Evolutionary conservation across 208 protist species (phyloP).

Genomic region (Sergeia podlipaevii): DNA sequence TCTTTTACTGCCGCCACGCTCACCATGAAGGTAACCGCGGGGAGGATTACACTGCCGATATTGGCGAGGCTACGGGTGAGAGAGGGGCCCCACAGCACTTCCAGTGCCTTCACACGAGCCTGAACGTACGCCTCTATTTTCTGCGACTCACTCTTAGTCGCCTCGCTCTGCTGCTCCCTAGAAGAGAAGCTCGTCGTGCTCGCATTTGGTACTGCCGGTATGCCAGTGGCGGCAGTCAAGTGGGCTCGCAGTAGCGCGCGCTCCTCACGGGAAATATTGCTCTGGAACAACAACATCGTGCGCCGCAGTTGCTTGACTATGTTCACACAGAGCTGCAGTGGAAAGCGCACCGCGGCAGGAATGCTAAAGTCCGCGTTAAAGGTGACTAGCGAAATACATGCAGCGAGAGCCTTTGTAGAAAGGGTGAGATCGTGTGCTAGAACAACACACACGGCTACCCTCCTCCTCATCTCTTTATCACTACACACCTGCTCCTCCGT

Average conservation of each 20-base stretch:
- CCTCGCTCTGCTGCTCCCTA: conserved; percentile 4
- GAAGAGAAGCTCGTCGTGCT: neutral
- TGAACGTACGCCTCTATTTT: conserved; percentile 16
- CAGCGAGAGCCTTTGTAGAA: conserved; percentile 43
- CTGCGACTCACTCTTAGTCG: conserved; percentile 8
- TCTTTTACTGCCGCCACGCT: conserved; percentile 33
- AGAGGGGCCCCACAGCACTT: conserved; percentile 41
- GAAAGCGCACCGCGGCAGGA: conserved; percentile 46
- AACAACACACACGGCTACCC: conserved; percentile 20
- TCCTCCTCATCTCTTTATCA: neutral
- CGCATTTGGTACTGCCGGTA: neutral
- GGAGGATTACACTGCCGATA: conserved; percentile 42
- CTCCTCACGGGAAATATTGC: conserved; percentile 26
- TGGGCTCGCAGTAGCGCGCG: neutral
- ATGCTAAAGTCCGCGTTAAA: conserved; percentile 41
- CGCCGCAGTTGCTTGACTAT: conserved; percentile 62
- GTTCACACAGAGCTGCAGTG: conserved; percentile 64
- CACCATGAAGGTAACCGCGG: conserved; percentile 49
- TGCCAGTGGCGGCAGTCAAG: neutral
- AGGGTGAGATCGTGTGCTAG: conserved; percentile 52
- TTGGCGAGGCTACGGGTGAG: conserved; percentile 41
- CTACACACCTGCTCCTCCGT: neutral
- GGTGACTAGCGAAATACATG: conserved; percentile 45
- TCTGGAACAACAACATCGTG: conserved; percentile 42
- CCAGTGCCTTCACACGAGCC: conserved; percentile 28